phyloP scores from a whole-genome alignment of 768 basidiomycete genomes.

The Hysterangium stoloniferum region DNA sequence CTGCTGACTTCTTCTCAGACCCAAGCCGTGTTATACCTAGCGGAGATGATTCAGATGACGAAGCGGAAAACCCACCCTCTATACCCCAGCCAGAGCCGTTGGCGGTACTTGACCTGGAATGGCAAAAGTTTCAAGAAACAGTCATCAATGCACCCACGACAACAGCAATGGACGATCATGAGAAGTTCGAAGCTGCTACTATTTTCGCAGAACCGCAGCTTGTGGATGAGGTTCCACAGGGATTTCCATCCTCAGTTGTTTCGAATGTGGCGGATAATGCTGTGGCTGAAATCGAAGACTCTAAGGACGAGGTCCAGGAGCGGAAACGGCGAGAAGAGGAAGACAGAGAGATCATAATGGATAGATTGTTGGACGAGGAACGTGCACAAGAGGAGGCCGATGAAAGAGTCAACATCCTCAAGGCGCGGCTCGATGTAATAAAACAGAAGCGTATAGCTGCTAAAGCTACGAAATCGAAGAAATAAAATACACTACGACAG shows the following conservation, averaged over 20 bases:
- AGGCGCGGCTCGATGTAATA: conserved; percentile 55
- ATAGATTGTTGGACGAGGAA: conserved; percentile 77
- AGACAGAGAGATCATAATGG: conserved; percentile 79
- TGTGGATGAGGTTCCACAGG: conserved; percentile 35
- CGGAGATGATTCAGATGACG: conserved; percentile 28
- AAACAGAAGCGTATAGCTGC: conserved; percentile 37
- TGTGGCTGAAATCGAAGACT: conserved; percentile 19
- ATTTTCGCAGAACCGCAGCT: conserved; percentile 61
- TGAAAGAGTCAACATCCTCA: conserved; percentile 59
- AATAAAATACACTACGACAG: not conserved
- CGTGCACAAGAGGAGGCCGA: conserved; percentile 85
- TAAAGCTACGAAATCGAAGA: conserved; percentile 15
- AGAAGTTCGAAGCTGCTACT: conserved; percentile 63
- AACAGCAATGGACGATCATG: conserved; percentile 21
- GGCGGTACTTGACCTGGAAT: conserved; percentile 53
- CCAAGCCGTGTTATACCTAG: conserved; percentile 42
- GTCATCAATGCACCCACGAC: conserved; percentile 37
- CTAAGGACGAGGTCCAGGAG: conserved; percentile 36
- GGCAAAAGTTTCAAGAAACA: conserved; percentile 62
- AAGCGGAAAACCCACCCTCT: conserved; percentile 26
- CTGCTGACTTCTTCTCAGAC: conserved; percentile 78
- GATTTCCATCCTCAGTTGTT: conserved; percentile 33
- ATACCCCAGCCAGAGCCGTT: conserved; percentile 11
- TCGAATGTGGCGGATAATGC: conserved; percentile 20
- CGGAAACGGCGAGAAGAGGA: conserved; percentile 53